Conservation (phyloP, 2,329 filamentous ascomycete genomes). For the Coniochaeta pulveracea region DNA sequence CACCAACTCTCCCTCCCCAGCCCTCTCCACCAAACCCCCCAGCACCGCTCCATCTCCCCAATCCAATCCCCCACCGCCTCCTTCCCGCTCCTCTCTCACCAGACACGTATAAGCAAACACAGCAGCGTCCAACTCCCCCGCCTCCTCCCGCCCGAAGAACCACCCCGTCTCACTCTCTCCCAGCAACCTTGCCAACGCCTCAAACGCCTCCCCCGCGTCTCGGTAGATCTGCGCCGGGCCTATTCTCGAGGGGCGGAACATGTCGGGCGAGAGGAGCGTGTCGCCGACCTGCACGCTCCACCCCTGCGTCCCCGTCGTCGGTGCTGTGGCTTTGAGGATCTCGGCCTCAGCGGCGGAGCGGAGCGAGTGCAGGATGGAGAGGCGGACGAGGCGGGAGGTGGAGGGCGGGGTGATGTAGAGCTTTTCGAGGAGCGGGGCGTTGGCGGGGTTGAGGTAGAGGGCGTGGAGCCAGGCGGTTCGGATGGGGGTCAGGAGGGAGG, state of each 20-base stretch:
- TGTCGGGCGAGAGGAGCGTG: slow-evolving; percentile 6
- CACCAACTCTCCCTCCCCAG: slow-evolving; percentile 10
- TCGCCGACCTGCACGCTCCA: slow-evolving; percentile 2
- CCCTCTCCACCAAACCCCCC: slow-evolving; percentile 8
- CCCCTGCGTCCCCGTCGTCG: slow-evolving; percentile 11
- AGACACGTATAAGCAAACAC: slow-evolving; percentile 86
- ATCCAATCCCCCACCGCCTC: slow-evolving; percentile 24
- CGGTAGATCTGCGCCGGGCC: slow-evolving; percentile 25
- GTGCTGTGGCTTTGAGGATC: slow-evolving; percentile 49
- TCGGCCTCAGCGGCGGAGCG: slow-evolving; percentile 63
- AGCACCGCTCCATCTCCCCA: slow-evolving; percentile 45
- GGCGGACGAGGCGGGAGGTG: slow-evolving; percentile 48
- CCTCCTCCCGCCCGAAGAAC: slow-evolving; percentile 39
- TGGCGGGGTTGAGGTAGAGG: slow-evolving; percentile 64
- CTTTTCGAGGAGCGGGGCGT: slow-evolving; percentile 54
- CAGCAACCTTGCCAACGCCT: slow-evolving; percentile 31
- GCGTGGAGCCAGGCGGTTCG: slow-evolving; percentile 81
- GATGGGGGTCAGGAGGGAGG: slow-evolving; percentile 66
- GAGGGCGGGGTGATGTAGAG: slow-evolving; percentile 62
- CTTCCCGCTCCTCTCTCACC: slow-evolving; percentile 47
- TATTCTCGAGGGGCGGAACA: slow-evolving; percentile 11
- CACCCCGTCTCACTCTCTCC: slow-evolving; percentile 18
- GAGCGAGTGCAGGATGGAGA: slow-evolving; percentile 54
- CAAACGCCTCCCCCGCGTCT: slow-evolving; percentile 32
- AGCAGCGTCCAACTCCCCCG: slow-evolving; percentile 74